Evolutionary conservation across 2,329 filamentous ascomycete species (phyloP).

Genomic region (Zymoseptoria tritici): DNA sequence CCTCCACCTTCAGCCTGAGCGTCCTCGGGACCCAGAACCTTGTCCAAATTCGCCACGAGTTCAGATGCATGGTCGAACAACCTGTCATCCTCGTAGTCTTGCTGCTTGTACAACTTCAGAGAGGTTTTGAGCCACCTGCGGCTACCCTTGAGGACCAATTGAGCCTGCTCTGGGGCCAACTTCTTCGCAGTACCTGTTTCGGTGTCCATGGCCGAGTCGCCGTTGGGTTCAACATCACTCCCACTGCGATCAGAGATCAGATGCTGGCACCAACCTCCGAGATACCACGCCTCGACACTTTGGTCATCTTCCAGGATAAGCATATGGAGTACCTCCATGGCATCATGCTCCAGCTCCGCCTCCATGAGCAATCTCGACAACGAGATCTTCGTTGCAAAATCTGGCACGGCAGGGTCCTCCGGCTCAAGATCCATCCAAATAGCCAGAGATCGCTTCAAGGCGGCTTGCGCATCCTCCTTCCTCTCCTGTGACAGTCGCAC

Average conservation of each 20-base stretch:
- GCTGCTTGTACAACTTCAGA: slow-evolving; percentile 65
- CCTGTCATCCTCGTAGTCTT: slow-evolving; percentile 80
- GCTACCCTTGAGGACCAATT: slow-evolving; percentile 59
- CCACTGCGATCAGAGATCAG: slow-evolving; percentile 64
- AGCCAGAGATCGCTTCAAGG: slow-evolving; percentile 69
- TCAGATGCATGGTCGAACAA: slow-evolving; percentile 68
- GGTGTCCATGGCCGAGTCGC: slow-evolving; percentile 19
- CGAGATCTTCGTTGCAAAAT: slow-evolving; percentile 78
- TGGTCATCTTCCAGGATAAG: slow-evolving; percentile 83
- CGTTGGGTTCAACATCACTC: slow-evolving; percentile 10
- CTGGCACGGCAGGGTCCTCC: slow-evolving; percentile 65
- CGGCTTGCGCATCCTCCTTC: slow-evolving; percentile 69
- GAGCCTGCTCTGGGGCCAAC: slow-evolving; percentile 40
- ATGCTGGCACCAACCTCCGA: slow-evolving; percentile 89
- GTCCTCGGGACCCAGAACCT: slow-evolving; percentile 37
- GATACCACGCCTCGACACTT: slow-evolving; percentile 93
- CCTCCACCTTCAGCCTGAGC: slow-evolving; percentile 37
- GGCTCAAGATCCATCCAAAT: slow-evolving; percentile 75
- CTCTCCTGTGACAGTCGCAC: slow-evolving; percentile 84
- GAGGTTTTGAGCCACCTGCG: slow-evolving; percentile 77
- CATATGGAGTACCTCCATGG: slow-evolving; percentile 75
- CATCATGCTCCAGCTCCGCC: slow-evolving; percentile 75
- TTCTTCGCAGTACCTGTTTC: slow-evolving; percentile 21
- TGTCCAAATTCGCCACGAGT: slow-evolving; percentile 49
- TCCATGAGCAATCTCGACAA: slow-evolving; percentile 84